phyloP scores from a whole-genome alignment of 1,284 basidiomycete species.

The Cryptococcus floricola region DNA sequence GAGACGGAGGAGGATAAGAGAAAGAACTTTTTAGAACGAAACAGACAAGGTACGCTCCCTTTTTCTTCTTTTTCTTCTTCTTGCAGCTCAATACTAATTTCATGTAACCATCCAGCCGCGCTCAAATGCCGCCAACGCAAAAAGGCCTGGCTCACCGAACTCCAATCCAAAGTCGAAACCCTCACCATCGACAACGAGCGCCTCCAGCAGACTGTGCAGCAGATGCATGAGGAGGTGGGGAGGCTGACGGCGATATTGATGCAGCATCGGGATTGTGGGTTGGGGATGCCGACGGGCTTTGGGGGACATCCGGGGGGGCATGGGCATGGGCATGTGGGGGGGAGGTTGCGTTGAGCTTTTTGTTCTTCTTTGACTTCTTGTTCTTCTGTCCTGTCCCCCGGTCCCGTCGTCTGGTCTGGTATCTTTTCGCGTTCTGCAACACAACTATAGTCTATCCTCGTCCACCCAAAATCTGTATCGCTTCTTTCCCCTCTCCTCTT shows the following conservation, averaged over 20 bases:
- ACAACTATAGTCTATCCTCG: not conserved
- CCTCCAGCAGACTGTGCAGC: slow-evolving; percentile 58
- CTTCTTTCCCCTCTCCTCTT: too few relatives aligned
- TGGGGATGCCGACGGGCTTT: slow-evolving; percentile 29
- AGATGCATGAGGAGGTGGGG: slow-evolving; percentile 57
- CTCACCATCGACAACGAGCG: slow-evolving; percentile 89
- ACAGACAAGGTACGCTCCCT: slow-evolving; percentile 70
- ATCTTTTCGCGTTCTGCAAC: too few relatives aligned
- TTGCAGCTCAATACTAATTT: slow-evolving; percentile 5
- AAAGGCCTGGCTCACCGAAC: slow-evolving; percentile 90
- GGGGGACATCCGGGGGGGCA: slow-evolving; percentile 11
- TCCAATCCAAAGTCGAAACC: slow-evolving; percentile 91
- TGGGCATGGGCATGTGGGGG: not conserved
- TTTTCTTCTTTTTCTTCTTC: not conserved
- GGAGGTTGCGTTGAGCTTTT: not conserved
- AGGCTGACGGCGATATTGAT: slow-evolving; percentile 53
- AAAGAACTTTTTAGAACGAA: slow-evolving; percentile 88
- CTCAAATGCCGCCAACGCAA: slow-evolving; percentile 98
- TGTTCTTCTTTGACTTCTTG: not conserved
- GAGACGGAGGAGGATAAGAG: slow-evolving; percentile 96
- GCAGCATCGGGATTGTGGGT: slow-evolving; percentile 46
- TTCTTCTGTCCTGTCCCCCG: too few relatives aligned
- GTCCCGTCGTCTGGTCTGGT: too few relatives aligned
- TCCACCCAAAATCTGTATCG: too few relatives aligned
- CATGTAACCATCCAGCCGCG: slow-evolving; percentile 62